Conservation (phyloP, 2,329 filamentous ascomycete species). For the Ceratocystis papillata region DNA sequence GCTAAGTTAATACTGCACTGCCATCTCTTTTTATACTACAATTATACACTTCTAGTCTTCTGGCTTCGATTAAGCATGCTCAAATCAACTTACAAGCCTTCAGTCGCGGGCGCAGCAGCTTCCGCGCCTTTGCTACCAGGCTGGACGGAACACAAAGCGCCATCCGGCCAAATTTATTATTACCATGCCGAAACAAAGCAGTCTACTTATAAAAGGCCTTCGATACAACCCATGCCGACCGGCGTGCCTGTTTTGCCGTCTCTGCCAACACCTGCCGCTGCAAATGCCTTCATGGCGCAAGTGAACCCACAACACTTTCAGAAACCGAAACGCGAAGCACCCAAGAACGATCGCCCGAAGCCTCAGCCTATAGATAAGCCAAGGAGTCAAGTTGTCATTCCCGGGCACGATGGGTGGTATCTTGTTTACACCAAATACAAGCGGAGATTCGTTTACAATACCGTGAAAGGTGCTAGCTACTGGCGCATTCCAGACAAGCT, state of each 20-base stretch:
- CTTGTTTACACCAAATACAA: constrained; percentile 88
- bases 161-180: constrained; percentile 78
- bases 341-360: constrained; percentile 41
- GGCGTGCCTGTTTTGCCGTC: constrained; percentile 8
- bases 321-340: constrained; percentile 35
- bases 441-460: constrained; percentile 82
- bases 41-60: neutral
- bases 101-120: constrained; percentile 32
- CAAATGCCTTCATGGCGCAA: constrained; percentile 51
- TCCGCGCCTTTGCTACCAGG: constrained; percentile 57
- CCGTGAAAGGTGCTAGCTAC: constrained; percentile 73
- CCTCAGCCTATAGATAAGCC: constrained; percentile 70
- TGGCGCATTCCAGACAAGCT: constrained; percentile 91
- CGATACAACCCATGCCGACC: constrained; percentile 27
- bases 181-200: constrained; percentile 72
- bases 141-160: constrained; percentile 90
- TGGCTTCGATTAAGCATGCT: constrained; percentile 42
- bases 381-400: constrained; percentile 66
- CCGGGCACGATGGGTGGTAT: constrained; percentile 75
- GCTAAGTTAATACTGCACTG: neutral
- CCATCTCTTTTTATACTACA: neutral
- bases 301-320: constrained; percentile 35
- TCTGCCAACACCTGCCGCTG: constrained; percentile 45
- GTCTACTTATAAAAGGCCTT: constrained; percentile 78
- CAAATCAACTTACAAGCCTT: constrained; percentile 63